Percentiles rank a stretch among this genome's conserved stretches.
phyloP scores from a whole-genome alignment of 1,284 basidiomycete genomes.

The Sanghuangporus sanghuang region DNA sequence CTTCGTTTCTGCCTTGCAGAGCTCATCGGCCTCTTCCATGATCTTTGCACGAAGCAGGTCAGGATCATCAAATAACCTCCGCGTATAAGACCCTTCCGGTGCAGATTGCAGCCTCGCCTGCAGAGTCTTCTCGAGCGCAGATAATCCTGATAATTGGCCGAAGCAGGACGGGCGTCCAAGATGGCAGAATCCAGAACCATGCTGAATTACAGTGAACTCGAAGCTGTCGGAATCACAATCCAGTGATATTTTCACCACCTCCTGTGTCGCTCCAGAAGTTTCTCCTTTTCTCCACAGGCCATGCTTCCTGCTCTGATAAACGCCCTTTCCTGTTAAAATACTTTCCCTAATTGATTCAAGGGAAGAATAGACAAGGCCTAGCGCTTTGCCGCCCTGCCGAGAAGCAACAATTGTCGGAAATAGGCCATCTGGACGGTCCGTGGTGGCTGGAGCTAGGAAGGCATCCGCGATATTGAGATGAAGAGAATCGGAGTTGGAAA shows the following conservation, averaged over 20 bases:
- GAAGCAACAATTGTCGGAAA: slow-evolving; percentile 90
- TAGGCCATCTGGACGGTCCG: slow-evolving; percentile 90
- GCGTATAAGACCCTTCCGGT: slow-evolving; percentile 91
- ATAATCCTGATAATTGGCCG: slow-evolving; percentile 69
- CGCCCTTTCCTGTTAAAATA: slow-evolving; percentile 85
- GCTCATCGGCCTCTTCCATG: slow-evolving; percentile 97
- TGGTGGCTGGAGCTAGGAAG: slow-evolving; percentile 77
- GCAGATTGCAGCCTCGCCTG: slow-evolving; percentile 69
- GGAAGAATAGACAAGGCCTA: slow-evolving; percentile 99
- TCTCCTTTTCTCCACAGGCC: slow-evolving; percentile 98
- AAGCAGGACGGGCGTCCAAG: slow-evolving; percentile 86
- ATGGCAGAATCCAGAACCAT: slow-evolving; percentile 93
- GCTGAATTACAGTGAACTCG: slow-evolving; percentile 90
- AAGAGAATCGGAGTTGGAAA: slow-evolving; percentile 44
- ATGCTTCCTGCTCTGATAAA: slow-evolving; percentile 96
- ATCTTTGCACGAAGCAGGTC: slow-evolving; percentile 88
- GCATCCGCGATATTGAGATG: slow-evolving; percentile 79
- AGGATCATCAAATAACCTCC: slow-evolving; percentile 80
- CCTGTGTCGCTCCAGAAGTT: slow-evolving; percentile 91
- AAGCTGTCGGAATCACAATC: slow-evolving; percentile 96
- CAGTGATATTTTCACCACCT: slow-evolving; percentile 75
- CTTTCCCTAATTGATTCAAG: slow-evolving; percentile 81
- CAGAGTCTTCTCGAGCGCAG: slow-evolving; percentile 81
- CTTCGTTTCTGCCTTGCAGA: slow-evolving; percentile 78
- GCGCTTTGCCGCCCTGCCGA: slow-evolving; percentile 66